Evolutionary conservation across 768 basidiomycete genomes (phyloP), one percentile per base, ranked within the genome.

Genomic region (Albatrellus ellisii): DNA sequence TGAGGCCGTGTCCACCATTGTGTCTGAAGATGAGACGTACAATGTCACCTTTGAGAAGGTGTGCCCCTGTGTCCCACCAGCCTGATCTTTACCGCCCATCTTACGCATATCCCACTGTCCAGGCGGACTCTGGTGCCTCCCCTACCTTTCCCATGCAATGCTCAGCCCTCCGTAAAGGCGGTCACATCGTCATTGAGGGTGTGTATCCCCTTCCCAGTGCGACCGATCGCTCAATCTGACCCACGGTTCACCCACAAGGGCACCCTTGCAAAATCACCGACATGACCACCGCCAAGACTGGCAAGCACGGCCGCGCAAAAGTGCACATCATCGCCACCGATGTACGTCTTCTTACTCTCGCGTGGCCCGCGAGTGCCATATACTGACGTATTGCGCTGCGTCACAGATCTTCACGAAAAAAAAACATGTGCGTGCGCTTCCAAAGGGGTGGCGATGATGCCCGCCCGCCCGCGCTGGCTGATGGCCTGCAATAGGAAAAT

Each of bases 261-360:
- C 34, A 47, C 33, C 50, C 50, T 34, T 51, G 50, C 50, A 51
- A 51, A 45, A 51, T 51, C 32, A 47, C 49, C 8, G 50, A 51
- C 20, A 51, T 51, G 50, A 49, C 50, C 26, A 51, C 50, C 28
- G 42, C 40, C 26, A 39, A 49, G 79, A 94, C 91, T 36, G 92
- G 94, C 56, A 98, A 98, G 78, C 94, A 98, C 72, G 94, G 94
- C 56, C 94, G 98, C 70, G 94, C 95, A 64, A 99, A 98, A 69
- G 95, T 98, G 59, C 91, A 98, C 67, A 75, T 99, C 49, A 77
- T 98, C 54, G 95, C 79, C 61, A 86, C 87, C 61, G 95, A 99
- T 67, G 92, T 95, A 59, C 49, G 89, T 11, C n/a, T n/a, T 36
- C 5, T 28, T 37, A 38, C 21, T 37, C 34, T 37, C 31, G 8